Evolutionary conservation across 1,284 basidiomycete species (phyloP).

Genomic region (Singerocomus inundabilis): DNA sequence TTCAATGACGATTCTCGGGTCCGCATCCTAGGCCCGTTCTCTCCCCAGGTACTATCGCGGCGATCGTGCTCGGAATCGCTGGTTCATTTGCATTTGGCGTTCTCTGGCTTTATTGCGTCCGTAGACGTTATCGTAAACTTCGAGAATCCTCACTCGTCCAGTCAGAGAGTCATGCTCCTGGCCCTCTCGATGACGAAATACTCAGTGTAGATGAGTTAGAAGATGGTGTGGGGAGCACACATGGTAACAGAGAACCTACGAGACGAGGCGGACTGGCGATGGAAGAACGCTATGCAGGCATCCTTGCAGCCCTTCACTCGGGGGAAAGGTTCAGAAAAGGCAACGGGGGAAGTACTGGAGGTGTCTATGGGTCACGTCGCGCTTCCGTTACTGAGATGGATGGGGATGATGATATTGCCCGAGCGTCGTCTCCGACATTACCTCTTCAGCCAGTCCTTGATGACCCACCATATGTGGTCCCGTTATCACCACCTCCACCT

Average conservation of each 20-base stretch:
- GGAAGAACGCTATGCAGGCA: slow-evolving; percentile 31
- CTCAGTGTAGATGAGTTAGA: slow-evolving; percentile 11
- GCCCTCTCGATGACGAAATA: slow-evolving; percentile 28
- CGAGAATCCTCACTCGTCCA: slow-evolving; percentile 17
- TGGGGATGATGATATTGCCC: slow-evolving; percentile 9
- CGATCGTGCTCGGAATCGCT: slow-evolving; percentile 25
- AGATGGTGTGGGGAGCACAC: not conserved
- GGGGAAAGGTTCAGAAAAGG: slow-evolving; percentile 13
- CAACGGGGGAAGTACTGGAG: slow-evolving; percentile 29
- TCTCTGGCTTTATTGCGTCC: slow-evolving; percentile 35
- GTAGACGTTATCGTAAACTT: slow-evolving; percentile 26
- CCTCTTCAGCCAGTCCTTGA: slow-evolving; percentile 18
- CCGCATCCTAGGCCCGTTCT: slow-evolving; percentile 8
- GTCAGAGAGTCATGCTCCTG: slow-evolving; percentile 7
- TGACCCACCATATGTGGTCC: slow-evolving; percentile 14
- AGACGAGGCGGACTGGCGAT: slow-evolving; percentile 2
- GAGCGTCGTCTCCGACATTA: slow-evolving; percentile 28
- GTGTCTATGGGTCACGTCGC: slow-evolving; percentile 28
- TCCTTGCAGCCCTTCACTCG: slow-evolving; percentile 26
- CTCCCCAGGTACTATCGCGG: slow-evolving; percentile 29
- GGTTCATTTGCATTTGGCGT: slow-evolving; percentile 26
- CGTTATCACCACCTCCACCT: slow-evolving; percentile 29
- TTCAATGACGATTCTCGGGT: slow-evolving; percentile 7
- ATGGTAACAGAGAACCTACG: not conserved
- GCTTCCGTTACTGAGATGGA: slow-evolving; percentile 10